phyloP scores from a whole-genome alignment of 2,329 filamentous ascomycete genomes.

The Paraconiothyrium brasiliense region DNA sequence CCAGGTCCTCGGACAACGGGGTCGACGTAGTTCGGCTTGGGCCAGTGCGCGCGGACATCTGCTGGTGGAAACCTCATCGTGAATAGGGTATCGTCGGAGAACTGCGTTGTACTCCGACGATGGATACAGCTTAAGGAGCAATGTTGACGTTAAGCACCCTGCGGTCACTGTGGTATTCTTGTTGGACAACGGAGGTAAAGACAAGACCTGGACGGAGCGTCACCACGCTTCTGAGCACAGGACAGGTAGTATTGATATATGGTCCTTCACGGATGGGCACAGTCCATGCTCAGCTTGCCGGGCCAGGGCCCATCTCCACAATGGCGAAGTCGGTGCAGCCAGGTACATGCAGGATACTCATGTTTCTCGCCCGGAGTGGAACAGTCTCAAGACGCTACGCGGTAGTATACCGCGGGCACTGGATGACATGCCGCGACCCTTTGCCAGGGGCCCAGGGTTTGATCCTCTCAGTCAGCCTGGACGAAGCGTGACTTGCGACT shows the following conservation, averaged over 20 bases:
- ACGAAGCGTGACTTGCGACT: constrained; percentile 40
- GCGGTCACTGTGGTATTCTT: constrained; percentile 1
- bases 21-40: constrained; percentile 55
- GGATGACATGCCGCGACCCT: constrained; percentile 37
- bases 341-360: constrained; percentile 29
- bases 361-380: constrained; percentile 36
- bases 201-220: constrained; percentile 32
- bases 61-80: constrained; percentile 46
- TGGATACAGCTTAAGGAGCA: constrained; percentile 22
- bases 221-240: constrained; percentile 38
- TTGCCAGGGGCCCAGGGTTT: constrained; percentile 34
- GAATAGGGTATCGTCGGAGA: constrained; percentile 25
- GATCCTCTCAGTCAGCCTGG: constrained; percentile 28
- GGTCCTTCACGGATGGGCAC: constrained; percentile 19
- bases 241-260: constrained; percentile 41
- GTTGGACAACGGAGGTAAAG: constrained; percentile 2
- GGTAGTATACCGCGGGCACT: constrained; percentile 37
- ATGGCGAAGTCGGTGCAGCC: constrained; percentile 30
- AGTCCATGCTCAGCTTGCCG: constrained; percentile 35
- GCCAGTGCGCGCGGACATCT: constrained; percentile 51
- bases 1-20: constrained; percentile 53
- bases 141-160: constrained; percentile 8
- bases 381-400: constrained; percentile 33
- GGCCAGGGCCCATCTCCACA: constrained; percentile 34
- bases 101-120: constrained; percentile 32